These are phyloP conservation scores for Sparassis latifolia DNA, from an alignment of 1,284 basidiomycete genomes.

Conservation along the genomic window DNA sequence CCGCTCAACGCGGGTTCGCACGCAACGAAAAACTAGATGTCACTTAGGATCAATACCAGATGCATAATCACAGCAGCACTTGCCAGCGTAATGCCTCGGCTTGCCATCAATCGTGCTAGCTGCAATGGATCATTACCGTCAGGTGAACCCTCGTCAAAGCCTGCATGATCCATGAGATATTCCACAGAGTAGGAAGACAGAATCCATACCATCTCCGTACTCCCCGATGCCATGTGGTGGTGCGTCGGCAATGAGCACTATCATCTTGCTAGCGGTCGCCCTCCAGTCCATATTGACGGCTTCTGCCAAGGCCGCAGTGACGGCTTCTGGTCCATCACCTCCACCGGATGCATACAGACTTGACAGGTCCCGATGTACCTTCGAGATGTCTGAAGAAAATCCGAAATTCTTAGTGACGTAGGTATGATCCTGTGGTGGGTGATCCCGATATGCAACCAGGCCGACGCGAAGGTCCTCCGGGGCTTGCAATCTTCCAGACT, in stretches of 20 bases:
- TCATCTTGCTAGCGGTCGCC: constrained; percentile 86
- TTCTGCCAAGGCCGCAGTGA: constrained; percentile 90
- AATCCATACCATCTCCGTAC: constrained; percentile 78
- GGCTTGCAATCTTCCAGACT: constrained; percentile 85
- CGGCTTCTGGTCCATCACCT: constrained; percentile 96
- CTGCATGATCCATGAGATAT: constrained; percentile 33
- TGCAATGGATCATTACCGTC: constrained; percentile 89
- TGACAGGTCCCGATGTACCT: constrained; percentile 83
- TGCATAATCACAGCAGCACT: constrained; percentile 19
- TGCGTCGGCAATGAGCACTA: constrained; percentile 93
- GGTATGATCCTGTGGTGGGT: constrained; percentile 93
- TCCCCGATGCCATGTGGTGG: constrained; percentile 94
- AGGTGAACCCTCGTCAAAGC: constrained; percentile 89
- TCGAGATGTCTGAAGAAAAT: constrained; percentile 86
- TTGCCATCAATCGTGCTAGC: constrained; percentile 86
- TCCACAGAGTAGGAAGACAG: constrained; percentile 5
- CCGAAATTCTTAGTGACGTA: constrained; percentile 92
- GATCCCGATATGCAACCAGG: constrained; percentile 88
- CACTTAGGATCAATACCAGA: constrained; percentile 3
- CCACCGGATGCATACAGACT: constrained; percentile 89
- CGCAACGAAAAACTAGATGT: constrained; percentile 85
- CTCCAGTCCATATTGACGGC: constrained; percentile 90
- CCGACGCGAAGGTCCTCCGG: constrained; percentile 88
- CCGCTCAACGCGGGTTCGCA: constrained; percentile 96
- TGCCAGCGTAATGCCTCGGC: constrained; percentile 84